Evolutionary conservation across 257 asterid genomes (phyloP), one percentile per base, ranked within the genome.

Genomic region (Nicotiana noctiflora): DNA sequence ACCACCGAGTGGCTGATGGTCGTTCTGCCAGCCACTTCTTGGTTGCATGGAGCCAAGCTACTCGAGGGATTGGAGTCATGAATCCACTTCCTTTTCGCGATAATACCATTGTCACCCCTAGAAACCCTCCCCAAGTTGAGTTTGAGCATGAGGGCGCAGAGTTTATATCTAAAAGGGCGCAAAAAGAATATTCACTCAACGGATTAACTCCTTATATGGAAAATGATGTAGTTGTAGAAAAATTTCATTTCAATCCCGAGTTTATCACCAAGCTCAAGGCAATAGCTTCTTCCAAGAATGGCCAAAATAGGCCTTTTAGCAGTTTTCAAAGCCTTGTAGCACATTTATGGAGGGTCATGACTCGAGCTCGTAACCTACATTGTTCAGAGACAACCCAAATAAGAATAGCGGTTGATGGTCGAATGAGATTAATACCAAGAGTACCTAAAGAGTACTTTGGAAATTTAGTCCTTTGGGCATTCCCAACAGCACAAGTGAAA

Each of bases 21-120:
- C 87, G 86, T 31, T 91, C 97, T 5, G 86, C 94, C 0, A 90
- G 97, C 79, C 88, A 84, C 63, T 94, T 94, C 59, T 64, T 94
- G 81, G 92, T 94, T 49, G 93, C 98, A 17, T 92, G 97, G 98
- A 97, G 98, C 17, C 85, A 83, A 52, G 94, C 95, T 3, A 86
- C 91, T 10, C 85, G 91, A 1, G 94, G 89, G 0, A 67, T 87
- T 1, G 81, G 81, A 0, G 88, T 91, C 25, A 29, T 29, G 31
- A 53, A 55, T 13, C 94, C 95, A 4, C 79, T 83, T 1, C 97
- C 98, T 1, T 85, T 82, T 0, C 89, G 55, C 13, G 95, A 89
- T 75, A 90, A 93, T 0, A 74, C 87, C 0, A 87, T 90, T 21
- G 89, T 92, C 89, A 57, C 83, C 11, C 92, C 91, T 2, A 85